Percentiles rank a stretch among this genome's conserved stretches.
Evolutionary conservation across 306 rosid species (phyloP).

Genomic region (Malus sylvestris): DNA sequence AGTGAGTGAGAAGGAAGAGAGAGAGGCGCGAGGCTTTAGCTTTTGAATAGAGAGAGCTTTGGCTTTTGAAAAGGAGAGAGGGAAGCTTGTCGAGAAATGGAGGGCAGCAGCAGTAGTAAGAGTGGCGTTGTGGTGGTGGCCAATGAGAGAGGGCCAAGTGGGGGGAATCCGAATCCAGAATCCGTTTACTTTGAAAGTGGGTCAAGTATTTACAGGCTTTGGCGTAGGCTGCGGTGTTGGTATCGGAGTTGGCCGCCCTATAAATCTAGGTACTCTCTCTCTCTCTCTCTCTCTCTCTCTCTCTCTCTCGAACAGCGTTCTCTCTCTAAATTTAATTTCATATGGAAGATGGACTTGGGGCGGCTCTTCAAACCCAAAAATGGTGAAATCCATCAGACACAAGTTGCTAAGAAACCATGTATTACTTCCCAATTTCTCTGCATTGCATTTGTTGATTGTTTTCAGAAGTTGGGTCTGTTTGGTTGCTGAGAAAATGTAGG

Average conservation of each 20-base stretch:
- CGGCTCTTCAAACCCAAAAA: slow-evolving; percentile 37
- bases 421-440: slow-evolving; percentile 1
- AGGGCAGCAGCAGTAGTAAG: slow-evolving; percentile 16
- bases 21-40: not conserved
- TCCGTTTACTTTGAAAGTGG: slow-evolving; percentile 89
- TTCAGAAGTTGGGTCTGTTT: not conserved
- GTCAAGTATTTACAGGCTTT: slow-evolving; percentile 94
- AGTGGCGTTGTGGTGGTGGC: slow-evolving; percentile 9
- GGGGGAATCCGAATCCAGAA: slow-evolving; percentile 51
- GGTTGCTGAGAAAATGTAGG: slow-evolving; percentile 1
- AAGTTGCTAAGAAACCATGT: slow-evolving; percentile 27
- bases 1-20: slow-evolving; percentile 5
- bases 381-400: slow-evolving; percentile 12
- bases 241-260: slow-evolving; percentile 93
- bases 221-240: slow-evolving; percentile 92
- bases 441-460: not conserved
- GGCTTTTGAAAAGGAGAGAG: slow-evolving; percentile 2
- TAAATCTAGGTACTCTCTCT: slow-evolving; percentile 61
- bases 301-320: not conserved
- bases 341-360: slow-evolving; percentile 38
- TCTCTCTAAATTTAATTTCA: not conserved
- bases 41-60: not conserved
- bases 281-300: slow-evolving; percentile 3
- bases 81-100: slow-evolving; percentile 44
- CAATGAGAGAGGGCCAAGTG: slow-evolving; percentile 20